Base-by-base conservation (phyloP, 768 basidiomycete species). In the Kwoniella bestiolae region DNA sequence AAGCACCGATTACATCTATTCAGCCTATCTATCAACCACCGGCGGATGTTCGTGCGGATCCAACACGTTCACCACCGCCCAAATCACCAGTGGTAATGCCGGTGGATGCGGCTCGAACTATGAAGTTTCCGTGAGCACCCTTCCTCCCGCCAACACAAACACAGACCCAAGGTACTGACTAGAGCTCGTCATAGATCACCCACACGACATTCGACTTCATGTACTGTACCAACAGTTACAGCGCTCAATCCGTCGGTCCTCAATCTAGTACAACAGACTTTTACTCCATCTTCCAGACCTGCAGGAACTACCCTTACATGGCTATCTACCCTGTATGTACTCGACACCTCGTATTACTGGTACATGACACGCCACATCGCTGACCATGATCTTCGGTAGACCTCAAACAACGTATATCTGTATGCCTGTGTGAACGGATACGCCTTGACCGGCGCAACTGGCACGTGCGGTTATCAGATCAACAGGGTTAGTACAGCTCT, bases 31-130 rank as follows among this genome's bases (percentile, higher is more conserved):
- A n/a, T 35, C 29, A 21, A 55, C 31, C n/a, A 34, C 52, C 11
- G 26, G 52, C 9, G 52, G 29, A n/a, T 55, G 52, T 55, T 34
- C 29, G 23, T 55, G 52, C 9, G 52, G 52, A 18, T 55, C 52
- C 6, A 55, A 55, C 32, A 32, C 52, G 6, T 55, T 55, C 23
- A 23, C 21, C 4, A 55, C 52, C 16, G 52, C 2, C n/a, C 6
- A 18, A 11, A 34, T 55, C 14, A 5, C 32, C 16, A 26, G 6
- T 7, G 52, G 52, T 4, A 55, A 55, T 25, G 3, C 52, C 7
- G 52, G 52, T 34, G 32, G 32, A 3, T 55, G 52, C 34, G 52
- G 52, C 11, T 16, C 23, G 5, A 55, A 55, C 26, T 55, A 55
- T 21, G 52, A 55, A 35, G 52, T 55, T 5, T 55, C 52, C 6